Conservation (phyloP, 2,329 filamentous ascomycete species). For the Colletotrichum graminicola region DNA sequence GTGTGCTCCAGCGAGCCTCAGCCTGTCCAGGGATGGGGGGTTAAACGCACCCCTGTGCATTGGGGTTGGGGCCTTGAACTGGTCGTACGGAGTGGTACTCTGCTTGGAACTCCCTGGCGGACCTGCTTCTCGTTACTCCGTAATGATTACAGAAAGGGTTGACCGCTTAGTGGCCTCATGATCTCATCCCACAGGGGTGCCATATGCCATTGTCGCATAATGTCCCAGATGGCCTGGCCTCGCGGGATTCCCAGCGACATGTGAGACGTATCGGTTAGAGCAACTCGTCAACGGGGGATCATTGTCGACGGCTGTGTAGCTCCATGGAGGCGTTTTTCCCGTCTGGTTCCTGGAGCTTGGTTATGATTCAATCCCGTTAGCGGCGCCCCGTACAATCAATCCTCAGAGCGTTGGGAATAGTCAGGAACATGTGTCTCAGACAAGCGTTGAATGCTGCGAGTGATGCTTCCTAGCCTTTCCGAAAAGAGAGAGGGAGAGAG, state of each 20-base stretch:
- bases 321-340: slow-evolving; percentile 31
- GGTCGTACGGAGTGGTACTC: slow-evolving; percentile 3
- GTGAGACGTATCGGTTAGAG: slow-evolving; percentile 38
- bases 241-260: slow-evolving; percentile 28
- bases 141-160: slow-evolving; percentile 12
- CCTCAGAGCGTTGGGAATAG: slow-evolving; percentile 40
- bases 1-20: slow-evolving; percentile 18
- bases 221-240: slow-evolving; percentile 26
- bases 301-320: slow-evolving; percentile 24
- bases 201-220: slow-evolving; percentile 36
- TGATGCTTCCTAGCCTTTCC: slow-evolving; percentile 24
- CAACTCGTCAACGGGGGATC: slow-evolving; percentile 29
- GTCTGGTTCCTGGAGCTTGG: slow-evolving; percentile 35
- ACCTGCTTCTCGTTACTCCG: slow-evolving; percentile 19
- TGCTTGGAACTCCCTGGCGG: slow-evolving; percentile 27
- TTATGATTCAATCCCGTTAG: slow-evolving; percentile 29
- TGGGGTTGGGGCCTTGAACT: slow-evolving; percentile 40
- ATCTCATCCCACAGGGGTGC: slow-evolving; percentile 35
- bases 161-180: slow-evolving; percentile 39
- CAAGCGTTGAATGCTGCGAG: slow-evolving; percentile 31
- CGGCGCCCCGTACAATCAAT: slow-evolving; percentile 29
- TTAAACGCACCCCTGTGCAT: slow-evolving; percentile 18
- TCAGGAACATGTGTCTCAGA: slow-evolving; percentile 42
- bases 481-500: not conserved
- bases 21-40: slow-evolving; percentile 2